A percentile compares a stretch with the other conserved stretches of the same genome.
Evolutionary conservation across 129 eudicot species (phyloP).

Genomic region (Flaveria ramosissima): DNA sequence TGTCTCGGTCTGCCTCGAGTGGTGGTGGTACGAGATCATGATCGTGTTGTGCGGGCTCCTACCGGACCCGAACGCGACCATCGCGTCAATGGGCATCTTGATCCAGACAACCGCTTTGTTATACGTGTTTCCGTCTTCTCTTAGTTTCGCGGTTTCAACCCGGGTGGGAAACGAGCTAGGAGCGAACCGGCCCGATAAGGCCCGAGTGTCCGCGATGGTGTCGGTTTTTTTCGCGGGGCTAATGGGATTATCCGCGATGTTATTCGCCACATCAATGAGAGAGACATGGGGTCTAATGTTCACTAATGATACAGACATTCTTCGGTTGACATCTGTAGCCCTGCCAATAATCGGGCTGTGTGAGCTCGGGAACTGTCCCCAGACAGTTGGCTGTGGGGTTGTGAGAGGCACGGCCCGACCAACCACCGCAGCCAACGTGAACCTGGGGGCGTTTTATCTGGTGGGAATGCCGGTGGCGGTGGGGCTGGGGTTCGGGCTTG

Average conservation of each 20-base stretch:
- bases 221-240: constrained; percentile 47
- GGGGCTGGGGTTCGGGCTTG: constrained; percentile 53
- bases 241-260: constrained; percentile 60
- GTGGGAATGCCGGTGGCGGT: constrained; percentile 79
- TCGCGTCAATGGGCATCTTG: constrained; percentile 77
- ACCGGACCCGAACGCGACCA: constrained; percentile 56
- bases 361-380: constrained; percentile 82
- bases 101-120: constrained; percentile 67
- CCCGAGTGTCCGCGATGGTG: constrained; percentile 52
- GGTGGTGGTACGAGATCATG: constrained; percentile 95
- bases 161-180: constrained; percentile 84
- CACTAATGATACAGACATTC: constrained; percentile 48
- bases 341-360: constrained; percentile 66
- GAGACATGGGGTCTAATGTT: constrained; percentile 60
- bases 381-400: constrained; percentile 82
- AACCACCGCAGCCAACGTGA: constrained; percentile 63
- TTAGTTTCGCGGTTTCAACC: constrained; percentile 65
- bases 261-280: constrained; percentile 50
- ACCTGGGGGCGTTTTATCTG: constrained; percentile 67
- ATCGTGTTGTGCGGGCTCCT: constrained; percentile 68
- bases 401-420: constrained; percentile 80
- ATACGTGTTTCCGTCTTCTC: constrained; percentile 61
- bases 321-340: constrained; percentile 49
- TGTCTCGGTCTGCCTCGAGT: constrained; percentile 76
- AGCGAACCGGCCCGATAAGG: constrained; percentile 60